Conservation (phyloP, 2,329 filamentous ascomycete species). For the Arthrinium phaeospermum region DNA sequence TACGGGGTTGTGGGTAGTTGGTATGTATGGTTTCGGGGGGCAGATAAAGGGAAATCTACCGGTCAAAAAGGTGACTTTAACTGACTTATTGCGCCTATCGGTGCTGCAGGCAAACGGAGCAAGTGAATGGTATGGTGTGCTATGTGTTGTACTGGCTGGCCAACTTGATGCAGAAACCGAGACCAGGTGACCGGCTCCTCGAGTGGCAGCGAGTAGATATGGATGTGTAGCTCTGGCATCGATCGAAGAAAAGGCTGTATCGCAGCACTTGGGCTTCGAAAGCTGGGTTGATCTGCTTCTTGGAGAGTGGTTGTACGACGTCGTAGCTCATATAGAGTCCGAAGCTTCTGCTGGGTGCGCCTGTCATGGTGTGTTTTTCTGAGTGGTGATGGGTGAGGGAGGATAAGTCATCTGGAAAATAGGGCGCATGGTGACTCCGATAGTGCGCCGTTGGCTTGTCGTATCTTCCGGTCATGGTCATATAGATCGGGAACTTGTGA, state of each 20-base stretch:
- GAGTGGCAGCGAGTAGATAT: neutral
- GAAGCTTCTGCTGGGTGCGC: neutral
- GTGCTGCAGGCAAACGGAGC: neutral
- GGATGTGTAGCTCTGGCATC: neutral
- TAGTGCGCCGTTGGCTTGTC: neutral
- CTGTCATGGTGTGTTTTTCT: neutral
- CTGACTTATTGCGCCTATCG: neutral
- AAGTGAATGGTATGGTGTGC: neutral
- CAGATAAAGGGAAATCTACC: neutral
- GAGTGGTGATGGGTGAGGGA: neutral
- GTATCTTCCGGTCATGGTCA: neutral
- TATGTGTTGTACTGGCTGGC: neutral
- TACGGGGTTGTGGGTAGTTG: neutral
- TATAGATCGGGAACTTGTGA: neutral
- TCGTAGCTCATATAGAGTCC: conserved; percentile 7
- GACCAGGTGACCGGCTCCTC: neutral
- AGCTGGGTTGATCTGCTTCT: neutral
- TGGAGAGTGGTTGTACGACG: neutral
- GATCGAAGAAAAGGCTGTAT: neutral
- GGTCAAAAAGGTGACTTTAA: neutral
- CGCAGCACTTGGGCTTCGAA: neutral
- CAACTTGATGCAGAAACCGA: neutral
- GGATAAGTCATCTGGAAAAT: neutral
- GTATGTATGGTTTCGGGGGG: neutral
- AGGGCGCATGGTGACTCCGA: neutral